These are phyloP conservation scores for Lipomyces anomalus DNA, from an alignment of 805 yeast genomes.

Conservation along the genomic window DNA sequence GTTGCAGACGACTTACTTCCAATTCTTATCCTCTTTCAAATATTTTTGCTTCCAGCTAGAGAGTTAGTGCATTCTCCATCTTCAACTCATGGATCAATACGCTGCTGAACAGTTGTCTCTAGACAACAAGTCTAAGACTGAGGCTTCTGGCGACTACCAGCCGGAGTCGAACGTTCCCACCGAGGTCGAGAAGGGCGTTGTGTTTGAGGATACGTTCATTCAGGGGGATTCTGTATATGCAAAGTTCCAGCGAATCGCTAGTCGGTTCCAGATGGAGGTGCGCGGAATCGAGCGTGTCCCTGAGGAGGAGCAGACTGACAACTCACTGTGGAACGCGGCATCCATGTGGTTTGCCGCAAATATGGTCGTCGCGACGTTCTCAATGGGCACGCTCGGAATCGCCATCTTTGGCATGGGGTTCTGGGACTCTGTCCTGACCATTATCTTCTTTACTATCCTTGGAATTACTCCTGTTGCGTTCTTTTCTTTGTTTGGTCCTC, in stretches of 20 bases:
- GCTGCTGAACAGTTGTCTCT: too few relatives aligned
- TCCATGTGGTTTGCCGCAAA: constrained; percentile 91
- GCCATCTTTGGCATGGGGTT: constrained; percentile 61
- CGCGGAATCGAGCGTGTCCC: constrained; percentile 77
- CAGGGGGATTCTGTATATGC: not conserved
- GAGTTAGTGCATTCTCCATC: too few relatives aligned
- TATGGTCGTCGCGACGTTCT: constrained; percentile 73
- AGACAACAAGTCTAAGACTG: too few relatives aligned
- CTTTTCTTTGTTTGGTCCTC: constrained; percentile 75
- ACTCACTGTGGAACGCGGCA: constrained; percentile 61
- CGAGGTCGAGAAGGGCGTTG: too few relatives aligned
- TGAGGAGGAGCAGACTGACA: constrained; percentile 68
- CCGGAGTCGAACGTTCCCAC: too few relatives aligned
- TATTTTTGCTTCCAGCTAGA: too few relatives aligned
- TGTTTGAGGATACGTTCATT: not conserved
- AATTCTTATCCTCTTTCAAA: too few relatives aligned
- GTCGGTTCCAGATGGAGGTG: constrained; percentile 36
- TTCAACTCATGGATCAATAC: too few relatives aligned
- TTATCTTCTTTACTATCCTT: constrained; percentile 63
- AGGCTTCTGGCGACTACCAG: too few relatives aligned
- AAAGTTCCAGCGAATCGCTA: not conserved
- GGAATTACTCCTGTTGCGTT: constrained; percentile 77
- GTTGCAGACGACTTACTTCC: too few relatives aligned
- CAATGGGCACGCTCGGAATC: constrained; percentile 68
- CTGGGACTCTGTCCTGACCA: constrained; percentile 60